Percentiles rank a stretch among this genome's conserved stretches.
Conservation (phyloP, 768 basidiomycete species). For the Naganishia friedmannii region DNA sequence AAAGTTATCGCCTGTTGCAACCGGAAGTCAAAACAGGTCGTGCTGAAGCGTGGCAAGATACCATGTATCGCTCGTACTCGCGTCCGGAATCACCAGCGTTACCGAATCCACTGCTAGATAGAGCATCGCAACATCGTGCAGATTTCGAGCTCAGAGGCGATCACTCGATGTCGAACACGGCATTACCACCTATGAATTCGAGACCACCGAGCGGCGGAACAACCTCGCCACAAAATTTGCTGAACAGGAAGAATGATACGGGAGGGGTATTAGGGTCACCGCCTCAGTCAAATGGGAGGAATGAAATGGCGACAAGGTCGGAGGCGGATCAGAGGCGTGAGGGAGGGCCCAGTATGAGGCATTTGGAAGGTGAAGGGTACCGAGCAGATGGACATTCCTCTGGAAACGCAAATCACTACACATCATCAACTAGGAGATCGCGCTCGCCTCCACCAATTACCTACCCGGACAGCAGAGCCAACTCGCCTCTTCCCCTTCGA, state of each 20-base stretch:
- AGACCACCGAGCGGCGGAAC: not conserved
- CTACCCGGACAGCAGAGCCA: slow-evolving; percentile 13
- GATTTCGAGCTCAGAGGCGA: not conserved
- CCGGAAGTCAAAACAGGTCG: not conserved
- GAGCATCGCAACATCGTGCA: slow-evolving; percentile 18
- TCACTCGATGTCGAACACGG: not conserved
- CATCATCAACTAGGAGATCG: slow-evolving; percentile 1
- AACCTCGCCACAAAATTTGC: not conserved
- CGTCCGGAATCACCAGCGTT: slow-evolving; percentile 15
- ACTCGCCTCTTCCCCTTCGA: not conserved
- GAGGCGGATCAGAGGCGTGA: slow-evolving; percentile 5
- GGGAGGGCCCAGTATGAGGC: not conserved
- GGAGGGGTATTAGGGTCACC: not conserved
- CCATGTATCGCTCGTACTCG: slow-evolving; percentile 18
- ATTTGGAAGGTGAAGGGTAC: not conserved
- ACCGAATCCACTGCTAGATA: slow-evolving; percentile 13
- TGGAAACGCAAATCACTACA: not conserved
- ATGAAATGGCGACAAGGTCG: not conserved
- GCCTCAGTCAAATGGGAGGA: not conserved
- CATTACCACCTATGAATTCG: not conserved
- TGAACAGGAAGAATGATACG: not conserved
- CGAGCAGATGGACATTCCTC: not conserved
- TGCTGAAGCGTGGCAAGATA: not conserved
- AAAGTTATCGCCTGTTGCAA: not conserved
- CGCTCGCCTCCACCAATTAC: slow-evolving; percentile 1